Base-by-base conservation (phyloP, 768 basidiomycete species). In the Tulasnella calospora region DNA sequence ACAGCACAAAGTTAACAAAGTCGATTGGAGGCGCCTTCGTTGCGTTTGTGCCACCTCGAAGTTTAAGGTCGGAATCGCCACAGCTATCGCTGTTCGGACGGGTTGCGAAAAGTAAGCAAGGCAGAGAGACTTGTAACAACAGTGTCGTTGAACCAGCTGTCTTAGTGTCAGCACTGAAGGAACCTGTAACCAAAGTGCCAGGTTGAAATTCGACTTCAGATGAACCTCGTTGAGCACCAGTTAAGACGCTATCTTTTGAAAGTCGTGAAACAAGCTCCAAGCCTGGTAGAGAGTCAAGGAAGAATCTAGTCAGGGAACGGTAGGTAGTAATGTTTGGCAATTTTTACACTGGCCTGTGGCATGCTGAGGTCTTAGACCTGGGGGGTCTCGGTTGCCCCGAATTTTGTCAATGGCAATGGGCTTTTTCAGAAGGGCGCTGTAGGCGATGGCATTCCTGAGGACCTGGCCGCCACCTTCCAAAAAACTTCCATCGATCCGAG, bases 11-110 rank as follows among this genome's bases (percentile, higher is more conserved):
- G 72, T 89, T 86, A 5, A 88, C 88, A 82, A 93, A 93, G 84
- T 94, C 93, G 38, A 93, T 88, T 80, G 93, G 93, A 0, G 93
- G 93, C 7, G 92, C 92, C 61, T 87, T 83, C 3, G 85, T 83
- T 27, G 92, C 92, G 79, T 94, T 94, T 3, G 93, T 94, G 2
- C 92, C 93, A 10, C 93, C 93, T 0, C 85, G 84, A 1, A 94
- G 86, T 12, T 84, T 85, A 35, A 94, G 86, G 3, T 84, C 19
- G 41, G 38, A 57, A 21, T 35, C 61, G 33, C 10, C 0, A 2
- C 0, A 7, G 33, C 33, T 35, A 35, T 67, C 30, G 10, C 30
- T 73, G 57, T 44, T 71, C 30, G 55, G 23, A 6, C 47, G 51
- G 4, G 84, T 79, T 9, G 88, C 85, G 83, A 92, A 93, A 27